Evolutionary conservation across 148 eudicot species (phyloP).

Genomic region (Persicaria tinctoria): DNA sequence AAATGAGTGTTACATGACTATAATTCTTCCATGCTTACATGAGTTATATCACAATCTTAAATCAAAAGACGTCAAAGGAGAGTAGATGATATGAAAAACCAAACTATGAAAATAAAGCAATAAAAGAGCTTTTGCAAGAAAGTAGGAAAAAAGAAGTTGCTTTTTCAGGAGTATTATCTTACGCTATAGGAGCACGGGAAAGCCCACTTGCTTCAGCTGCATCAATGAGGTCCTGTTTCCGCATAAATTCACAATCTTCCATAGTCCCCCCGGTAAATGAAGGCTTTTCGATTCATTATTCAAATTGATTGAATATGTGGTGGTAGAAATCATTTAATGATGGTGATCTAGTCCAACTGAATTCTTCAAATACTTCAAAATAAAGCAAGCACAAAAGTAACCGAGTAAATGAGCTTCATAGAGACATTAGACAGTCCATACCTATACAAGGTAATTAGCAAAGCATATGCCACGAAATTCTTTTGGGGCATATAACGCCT

Average conservation of each 20-base stretch:
- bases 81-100: not conserved
- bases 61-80: not conserved
- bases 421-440: slow-evolving; percentile 15
- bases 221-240: slow-evolving; percentile 77
- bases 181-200: slow-evolving; percentile 75
- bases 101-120: not conserved
- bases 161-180: slow-evolving; percentile 21
- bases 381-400: not conserved
- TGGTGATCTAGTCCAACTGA: not conserved
- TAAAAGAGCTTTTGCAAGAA: not conserved
- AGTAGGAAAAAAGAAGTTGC: not conserved
- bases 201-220: slow-evolving; percentile 97
- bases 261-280: slow-evolving; percentile 34
- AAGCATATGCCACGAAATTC: slow-evolving; percentile 84
- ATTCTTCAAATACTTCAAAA: not conserved
- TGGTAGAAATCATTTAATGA: not conserved
- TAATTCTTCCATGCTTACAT: not conserved
- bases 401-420: not conserved
- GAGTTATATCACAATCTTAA: not conserved
- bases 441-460: slow-evolving; percentile 76
- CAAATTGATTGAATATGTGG: slow-evolving; percentile 1
- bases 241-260: slow-evolving; percentile 60
- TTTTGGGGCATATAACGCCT: slow-evolving; percentile 74
- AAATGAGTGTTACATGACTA: not conserved
- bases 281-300: not conserved